Conservation (phyloP, 352 stramenopile genomes). For the Globisporangium yorkense region DNA sequence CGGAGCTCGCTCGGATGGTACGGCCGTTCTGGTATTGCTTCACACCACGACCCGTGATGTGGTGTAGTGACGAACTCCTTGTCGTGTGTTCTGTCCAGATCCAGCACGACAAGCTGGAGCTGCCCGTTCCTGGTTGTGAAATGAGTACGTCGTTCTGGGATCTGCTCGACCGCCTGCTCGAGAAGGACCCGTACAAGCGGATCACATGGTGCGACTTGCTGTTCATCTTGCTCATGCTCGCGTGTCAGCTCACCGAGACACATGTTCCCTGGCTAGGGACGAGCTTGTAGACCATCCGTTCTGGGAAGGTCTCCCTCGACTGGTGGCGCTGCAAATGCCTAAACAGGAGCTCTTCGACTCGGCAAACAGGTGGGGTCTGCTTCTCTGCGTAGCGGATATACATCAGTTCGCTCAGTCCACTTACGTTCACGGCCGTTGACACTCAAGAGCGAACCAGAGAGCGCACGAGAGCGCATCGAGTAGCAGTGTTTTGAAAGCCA, state of each 20-base stretch:
- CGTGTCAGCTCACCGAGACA: slow-evolving; percentile 5
- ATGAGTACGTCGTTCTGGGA: slow-evolving; percentile 53
- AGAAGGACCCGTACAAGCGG: slow-evolving; percentile 64
- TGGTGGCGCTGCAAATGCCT: slow-evolving; percentile 40
- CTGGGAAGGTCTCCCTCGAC: slow-evolving; percentile 29
- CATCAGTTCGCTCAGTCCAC: not conserved
- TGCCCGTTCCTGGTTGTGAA: slow-evolving; percentile 39
- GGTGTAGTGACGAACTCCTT: not conserved
- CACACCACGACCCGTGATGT: not conserved
- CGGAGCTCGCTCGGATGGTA: slow-evolving; percentile 66
- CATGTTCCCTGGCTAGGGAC: slow-evolving; percentile 26
- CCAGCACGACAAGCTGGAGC: slow-evolving; percentile 42
- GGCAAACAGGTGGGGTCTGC: slow-evolving; percentile 3
- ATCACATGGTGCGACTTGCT: slow-evolving; percentile 55
- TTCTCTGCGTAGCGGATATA: not conserved
- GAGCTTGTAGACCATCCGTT: slow-evolving; percentile 67
- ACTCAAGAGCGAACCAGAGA: not conserved
- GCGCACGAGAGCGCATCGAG: not conserved
- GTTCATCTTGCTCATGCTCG: not conserved
- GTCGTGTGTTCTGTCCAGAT: slow-evolving; percentile 33
- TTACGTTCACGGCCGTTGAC: not conserved
- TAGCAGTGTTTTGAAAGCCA: not conserved
- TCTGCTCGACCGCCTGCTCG: slow-evolving; percentile 49
- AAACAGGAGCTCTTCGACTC: slow-evolving; percentile 54
- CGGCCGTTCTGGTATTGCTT: not conserved